Evolutionary conservation across 306 rosid species (phyloP), one percentile per base, ranked within the genome.

Genomic region (Betula pendula): DNA sequence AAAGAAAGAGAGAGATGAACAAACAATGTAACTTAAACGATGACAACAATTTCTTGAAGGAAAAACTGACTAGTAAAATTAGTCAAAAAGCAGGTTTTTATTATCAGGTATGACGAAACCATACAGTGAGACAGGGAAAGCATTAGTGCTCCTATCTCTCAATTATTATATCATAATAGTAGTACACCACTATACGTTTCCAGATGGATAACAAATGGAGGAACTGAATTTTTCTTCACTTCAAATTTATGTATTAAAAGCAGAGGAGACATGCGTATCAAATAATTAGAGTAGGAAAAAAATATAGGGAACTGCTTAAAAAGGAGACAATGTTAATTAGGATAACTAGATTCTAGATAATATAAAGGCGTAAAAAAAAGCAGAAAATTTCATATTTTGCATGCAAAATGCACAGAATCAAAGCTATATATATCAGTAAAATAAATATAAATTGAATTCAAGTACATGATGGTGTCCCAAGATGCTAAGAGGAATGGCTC

Each of bases 401-500:
- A 25, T 11, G 65, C 15, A 25, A 60, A 60, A 60, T 14, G 19
- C n/a, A 29, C 38, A 22, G 16, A 29, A 50, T 71, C 47, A 27
- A 71, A 66, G 74, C 56, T 67, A 15, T 60, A 67, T 45, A 67
- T 45, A 6, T 35, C 49, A 27, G 8, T 44, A 71, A 12, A 33
- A 19, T 20, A 45, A 70, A 44, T 15, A 20, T 16, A 14, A 63
- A 75, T 50, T 15, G 55, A 40, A 12, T 60, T 73, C 14, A 68
- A 73, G 58, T 60, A 68, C 4, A 25, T 49, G 44, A 58, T 43
- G 40, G 15, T 42, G 53, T 69, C 15, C 17, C 8, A 11, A 67
- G 43, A 38, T 14, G 44, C 62, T 35, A 16, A 44, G 75, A 66
- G 40, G 20, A 43, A 51, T 53, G 73, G 79, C 67, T 71, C 73